phyloP scores from a whole-genome alignment of 768 basidiomycete species.

The Mycena galericulata region DNA sequence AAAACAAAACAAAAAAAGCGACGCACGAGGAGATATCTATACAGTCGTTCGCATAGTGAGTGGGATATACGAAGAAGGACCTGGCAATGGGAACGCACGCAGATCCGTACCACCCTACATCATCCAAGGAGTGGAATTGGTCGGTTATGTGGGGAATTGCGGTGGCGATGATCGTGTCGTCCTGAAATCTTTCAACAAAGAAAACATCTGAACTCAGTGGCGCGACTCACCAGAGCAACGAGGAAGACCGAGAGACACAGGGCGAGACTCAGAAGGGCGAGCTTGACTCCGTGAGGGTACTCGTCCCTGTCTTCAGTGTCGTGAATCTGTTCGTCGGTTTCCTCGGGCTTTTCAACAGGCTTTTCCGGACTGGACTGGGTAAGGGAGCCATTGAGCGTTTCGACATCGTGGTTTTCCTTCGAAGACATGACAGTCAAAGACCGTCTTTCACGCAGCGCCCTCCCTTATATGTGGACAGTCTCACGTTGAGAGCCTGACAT shows the following conservation, averaged over 20 bases:
- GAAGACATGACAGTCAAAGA: not conserved
- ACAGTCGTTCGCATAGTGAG: not conserved
- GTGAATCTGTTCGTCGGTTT: too few species aligned
- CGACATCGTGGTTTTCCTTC: not conserved
- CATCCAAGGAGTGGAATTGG: slow-evolving; percentile 42
- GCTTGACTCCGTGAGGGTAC: slow-evolving; percentile 1
- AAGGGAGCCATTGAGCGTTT: not conserved
- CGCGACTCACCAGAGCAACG: slow-evolving; percentile 22
- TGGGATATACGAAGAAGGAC: slow-evolving; percentile 30
- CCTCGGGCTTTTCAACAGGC: not conserved
- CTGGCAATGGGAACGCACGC: slow-evolving; percentile 41
- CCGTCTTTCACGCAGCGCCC: too few species aligned
- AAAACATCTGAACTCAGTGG: not conserved
- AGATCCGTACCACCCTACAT: slow-evolving; percentile 35
- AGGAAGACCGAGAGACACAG: slow-evolving; percentile 29
- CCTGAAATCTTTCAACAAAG: not conserved
- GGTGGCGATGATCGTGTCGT: slow-evolving; percentile 32
- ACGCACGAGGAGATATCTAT: slow-evolving; percentile 14
- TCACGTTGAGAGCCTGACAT: too few species aligned
- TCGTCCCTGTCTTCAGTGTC: not conserved
- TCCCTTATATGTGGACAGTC: too few species aligned
- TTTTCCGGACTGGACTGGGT: not conserved
- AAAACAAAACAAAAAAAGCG: not conserved
- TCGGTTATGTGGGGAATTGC: slow-evolving; percentile 45
- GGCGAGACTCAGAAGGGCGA: slow-evolving; percentile 11